Base-by-base conservation (phyloP, 2,329 filamentous ascomycete species). In the Fonsecaea pedrosoi region DNA sequence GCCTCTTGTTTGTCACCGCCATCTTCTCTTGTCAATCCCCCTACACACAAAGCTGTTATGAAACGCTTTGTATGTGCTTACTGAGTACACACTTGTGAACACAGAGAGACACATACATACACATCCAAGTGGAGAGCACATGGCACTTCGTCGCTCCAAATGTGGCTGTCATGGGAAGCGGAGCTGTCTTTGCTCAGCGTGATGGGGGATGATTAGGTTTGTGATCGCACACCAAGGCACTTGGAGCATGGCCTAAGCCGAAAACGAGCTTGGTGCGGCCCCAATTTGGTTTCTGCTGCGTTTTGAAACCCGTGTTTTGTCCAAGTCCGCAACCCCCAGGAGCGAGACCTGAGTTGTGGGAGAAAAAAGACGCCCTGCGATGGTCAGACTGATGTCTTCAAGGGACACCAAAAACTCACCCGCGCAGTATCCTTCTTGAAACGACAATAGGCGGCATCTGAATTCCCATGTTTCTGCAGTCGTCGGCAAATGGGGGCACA, bases 231-330 rank as follows among this genome's bases (percentile, higher is more conserved):
- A 21, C 45, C 55, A 18, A 57, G 50, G 58, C 54, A 64, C 60
- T 60, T 60, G 58, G 15, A 57, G 60, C 18, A 60, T 30, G 50
- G 57, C 48, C 67, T 69, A 69, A 64, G 54, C 64, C 55, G 42
- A 64, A 64, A 69, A 57, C 32, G 60, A 64, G 32, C 30, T 60
- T 69, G 67, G 67, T 69, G 67, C 48, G 60, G 64, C 64, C 66
- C 62, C 30, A 60, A 66, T 68, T 66, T 45, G 60, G 55, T 60
- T 64, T 61, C 30, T 32, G 30, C 30, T 69, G 64, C 21, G 35
- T 54, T 61, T 42, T 42, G 59, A 61, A 61, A 61, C 59, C 55
- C 32, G 45, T 53, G 18, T 60, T 54, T 50, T 18, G 6, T 21
- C 15, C 5, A 50, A 50, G 25, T 30, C 45, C 45, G 45, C 18